Base-by-base conservation (phyloP, 192 early-diverging fungal genomes). In the Coemansia sp. region DNA sequence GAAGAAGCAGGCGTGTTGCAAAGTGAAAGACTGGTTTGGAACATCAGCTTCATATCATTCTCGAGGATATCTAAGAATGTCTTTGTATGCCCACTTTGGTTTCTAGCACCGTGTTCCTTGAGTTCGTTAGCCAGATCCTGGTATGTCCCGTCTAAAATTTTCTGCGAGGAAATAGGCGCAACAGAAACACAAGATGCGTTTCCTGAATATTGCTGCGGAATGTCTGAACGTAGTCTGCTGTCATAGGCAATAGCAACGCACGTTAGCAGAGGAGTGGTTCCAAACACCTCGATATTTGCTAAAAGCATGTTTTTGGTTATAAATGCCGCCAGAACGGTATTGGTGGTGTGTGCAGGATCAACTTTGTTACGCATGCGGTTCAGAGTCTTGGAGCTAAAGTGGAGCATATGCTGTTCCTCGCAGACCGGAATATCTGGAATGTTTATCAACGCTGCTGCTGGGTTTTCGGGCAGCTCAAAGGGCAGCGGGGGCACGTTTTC, bases 371-470 rank as follows among this genome's bases (percentile, higher is more conserved):
- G 78, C 25, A 81, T 36, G 32, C 58, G 69, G 50, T 81, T 63
- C 0, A 81, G 51, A 4, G 51, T 67, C 17, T 16, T 56, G 1
- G 54, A 25, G 4, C 32, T 69, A 48, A 81, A 61, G 32, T 81
- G 78, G 16, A 81, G 48, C 64, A 81, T 40, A 29, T 81, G 78
- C 48, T 76, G 78, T 29, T 81, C 63, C 36, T 68, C 64, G 31
- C 54, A 54, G 4, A 16, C 40, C 0, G 73, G 73, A 0, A 64
- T 40, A 20, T 81, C 78, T 0, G 78, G 78, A 8, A 73, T 38
- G 10, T 51, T 38, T n/a, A 81, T 60, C 60, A 81, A n/a, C 7
- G 73, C 25, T 3, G 69, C 55, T 8, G 73, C 73, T 16, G 73
- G 56, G 20, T 57, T 49, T 7, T 40, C 48, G 0, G 73, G 69